These are phyloP conservation scores for Jasminum sambac DNA, from an alignment of 257 asterid genomes.

Conservation along the genomic window DNA sequence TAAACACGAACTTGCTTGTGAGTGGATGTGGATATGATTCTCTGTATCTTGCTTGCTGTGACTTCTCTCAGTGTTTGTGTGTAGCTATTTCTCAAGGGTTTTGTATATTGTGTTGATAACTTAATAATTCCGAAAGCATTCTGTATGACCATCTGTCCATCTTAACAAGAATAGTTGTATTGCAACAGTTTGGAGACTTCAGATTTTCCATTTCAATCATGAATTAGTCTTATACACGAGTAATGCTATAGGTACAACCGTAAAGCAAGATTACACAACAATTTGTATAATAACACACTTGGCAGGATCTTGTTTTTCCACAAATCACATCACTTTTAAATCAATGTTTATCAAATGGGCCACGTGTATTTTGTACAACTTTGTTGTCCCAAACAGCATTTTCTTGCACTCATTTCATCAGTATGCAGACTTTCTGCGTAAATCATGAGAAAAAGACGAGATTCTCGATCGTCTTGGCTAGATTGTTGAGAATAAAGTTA, in stretches of 20 bases:
- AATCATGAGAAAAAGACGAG: neutral
- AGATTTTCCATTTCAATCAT: neutral
- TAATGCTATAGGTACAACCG: too few relatives aligned
- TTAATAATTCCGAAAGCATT: slow-evolving; percentile 6
- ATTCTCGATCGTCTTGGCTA: neutral
- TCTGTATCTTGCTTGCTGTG: slow-evolving; percentile 17
- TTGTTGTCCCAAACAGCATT: too few relatives aligned
- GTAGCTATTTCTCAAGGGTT: neutral
- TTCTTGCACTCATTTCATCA: neutral
- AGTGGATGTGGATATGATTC: slow-evolving; percentile 18
- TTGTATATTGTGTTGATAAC: neutral
- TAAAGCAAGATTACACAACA: too few relatives aligned
- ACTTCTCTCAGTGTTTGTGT: slow-evolving; percentile 7
- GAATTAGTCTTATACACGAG: neutral
- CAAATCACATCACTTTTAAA: too few relatives aligned
- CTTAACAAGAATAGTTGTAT: neutral
- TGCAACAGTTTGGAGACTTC: neutral
- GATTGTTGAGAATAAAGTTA: neutral
- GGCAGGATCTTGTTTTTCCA: too few relatives aligned
- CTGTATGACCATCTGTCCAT: neutral
- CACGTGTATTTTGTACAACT: too few relatives aligned
- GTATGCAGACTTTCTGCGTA: neutral
- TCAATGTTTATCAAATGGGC: too few relatives aligned
- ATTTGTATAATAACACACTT: too few relatives aligned
- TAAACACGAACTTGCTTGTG: slow-evolving; percentile 24